Percentiles rank a stretch among this genome's conserved stretches.
Conservation (phyloP, 129 eudicot species). For the Scalesia atractyloides region DNA sequence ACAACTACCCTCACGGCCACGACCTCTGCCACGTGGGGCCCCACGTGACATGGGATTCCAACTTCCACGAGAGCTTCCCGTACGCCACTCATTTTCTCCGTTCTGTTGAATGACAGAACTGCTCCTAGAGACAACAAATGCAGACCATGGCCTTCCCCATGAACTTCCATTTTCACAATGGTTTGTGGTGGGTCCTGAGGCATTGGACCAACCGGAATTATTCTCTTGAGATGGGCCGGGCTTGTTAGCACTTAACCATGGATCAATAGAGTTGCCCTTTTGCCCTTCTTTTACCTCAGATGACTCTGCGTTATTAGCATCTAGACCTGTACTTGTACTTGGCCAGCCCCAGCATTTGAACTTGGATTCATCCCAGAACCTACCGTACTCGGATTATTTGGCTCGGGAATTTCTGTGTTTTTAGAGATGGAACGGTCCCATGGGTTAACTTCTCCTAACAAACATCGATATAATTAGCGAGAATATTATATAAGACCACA, state of each 20-base stretch:
- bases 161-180: constrained; percentile 31
- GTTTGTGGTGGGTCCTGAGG: constrained; percentile 13
- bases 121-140: constrained; percentile 43
- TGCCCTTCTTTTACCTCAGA: constrained; percentile 24
- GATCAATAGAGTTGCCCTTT: constrained; percentile 26
- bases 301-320: constrained; percentile 23
- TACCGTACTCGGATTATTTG: constrained; percentile 40
- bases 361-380: constrained; percentile 37
- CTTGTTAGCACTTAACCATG: constrained; percentile 28
- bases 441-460: constrained; percentile 39
- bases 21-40: constrained; percentile 26
- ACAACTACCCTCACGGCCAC: constrained; percentile 17
- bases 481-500: background rate
- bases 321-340: constrained; percentile 22
- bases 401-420: constrained; percentile 30
- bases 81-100: constrained; percentile 32
- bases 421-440: constrained; percentile 63
- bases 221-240: constrained; percentile 22
- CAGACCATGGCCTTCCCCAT: constrained; percentile 48
- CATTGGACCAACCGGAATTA: constrained; percentile 26
- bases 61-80: constrained; percentile 36
- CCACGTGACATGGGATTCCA: constrained; percentile 29
- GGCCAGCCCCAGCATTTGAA: constrained; percentile 39
- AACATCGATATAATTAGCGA: constrained; percentile 6
- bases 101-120: constrained; percentile 45